Percentiles rank a stretch among this genome's conserved stretches.
Evolutionary conservation across 2,329 filamentous ascomycete species (phyloP).

Genomic region (Colletotrichum cordylinicola): DNA sequence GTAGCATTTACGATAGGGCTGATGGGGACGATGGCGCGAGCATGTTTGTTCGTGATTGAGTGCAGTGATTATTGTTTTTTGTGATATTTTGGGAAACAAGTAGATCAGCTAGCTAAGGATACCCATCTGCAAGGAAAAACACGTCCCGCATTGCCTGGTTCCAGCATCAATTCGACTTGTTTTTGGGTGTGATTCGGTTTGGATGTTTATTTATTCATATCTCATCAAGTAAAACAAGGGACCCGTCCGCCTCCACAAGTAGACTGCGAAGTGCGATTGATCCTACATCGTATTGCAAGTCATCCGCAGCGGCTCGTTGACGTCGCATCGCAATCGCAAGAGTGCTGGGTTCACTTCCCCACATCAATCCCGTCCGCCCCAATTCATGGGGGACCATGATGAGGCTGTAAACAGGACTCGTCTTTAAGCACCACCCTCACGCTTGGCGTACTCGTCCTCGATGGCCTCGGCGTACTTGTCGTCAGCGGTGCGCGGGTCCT

Average conservation of each 20-base stretch:
- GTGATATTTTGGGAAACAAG: not conserved
- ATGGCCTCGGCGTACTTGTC: slow-evolving; percentile 66
- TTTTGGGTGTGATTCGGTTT: not conserved
- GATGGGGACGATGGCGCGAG: not conserved
- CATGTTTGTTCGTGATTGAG: not conserved
- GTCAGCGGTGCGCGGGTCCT: slow-evolving; percentile 65
- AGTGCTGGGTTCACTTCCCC: not conserved
- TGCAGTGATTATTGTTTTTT: not conserved
- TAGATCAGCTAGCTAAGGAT: not conserved
- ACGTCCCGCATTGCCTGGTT: not conserved
- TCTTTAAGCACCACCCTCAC: slow-evolving; percentile 64
- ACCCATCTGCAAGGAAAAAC: not conserved
- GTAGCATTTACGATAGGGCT: not conserved
- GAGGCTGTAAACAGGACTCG: not conserved
- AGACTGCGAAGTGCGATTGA: not conserved
- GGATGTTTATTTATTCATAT: not conserved
- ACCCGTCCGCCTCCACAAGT: not conserved
- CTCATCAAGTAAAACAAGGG: not conserved
- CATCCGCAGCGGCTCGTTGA: not conserved
- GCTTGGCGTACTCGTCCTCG: slow-evolving; percentile 68
- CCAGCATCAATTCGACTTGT: not conserved
- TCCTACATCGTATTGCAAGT: not conserved
- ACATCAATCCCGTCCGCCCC: not conserved
- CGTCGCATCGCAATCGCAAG: not conserved
- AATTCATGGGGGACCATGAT: not conserved